phyloP scores from a whole-genome alignment of 805 yeast genomes.

The Grigorovia yakushimaensis region DNA sequence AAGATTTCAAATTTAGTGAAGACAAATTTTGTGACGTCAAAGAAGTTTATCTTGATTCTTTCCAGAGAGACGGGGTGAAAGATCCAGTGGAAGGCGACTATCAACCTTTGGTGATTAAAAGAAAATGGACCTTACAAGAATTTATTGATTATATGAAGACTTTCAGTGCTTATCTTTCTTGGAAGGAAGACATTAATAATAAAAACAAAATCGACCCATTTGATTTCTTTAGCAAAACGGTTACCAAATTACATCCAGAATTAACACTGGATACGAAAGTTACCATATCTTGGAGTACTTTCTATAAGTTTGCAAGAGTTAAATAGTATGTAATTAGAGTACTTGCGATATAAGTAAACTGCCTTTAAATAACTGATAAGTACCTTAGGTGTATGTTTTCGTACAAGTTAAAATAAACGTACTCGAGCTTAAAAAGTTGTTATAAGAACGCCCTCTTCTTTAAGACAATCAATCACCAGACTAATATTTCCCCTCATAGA shows the following conservation, averaged over 20 bases:
- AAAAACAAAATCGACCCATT: slow-evolving; percentile 35
- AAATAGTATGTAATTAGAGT: neutral
- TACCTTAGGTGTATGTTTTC: no score
- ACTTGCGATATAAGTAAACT: no score
- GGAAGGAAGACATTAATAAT: slow-evolving; percentile 31
- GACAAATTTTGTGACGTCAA: slow-evolving; percentile 34
- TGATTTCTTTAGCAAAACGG: slow-evolving; percentile 37
- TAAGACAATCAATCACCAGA: no score
- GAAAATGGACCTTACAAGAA: slow-evolving; percentile 35
- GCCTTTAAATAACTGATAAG: no score
- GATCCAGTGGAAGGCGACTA: neutral
- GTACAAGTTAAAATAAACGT: no score
- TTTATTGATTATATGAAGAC: slow-evolving; percentile 51
- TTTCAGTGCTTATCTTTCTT: slow-evolving; percentile 59
- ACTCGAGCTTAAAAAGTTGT: no score
- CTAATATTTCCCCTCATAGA: no score
- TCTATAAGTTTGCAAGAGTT: slow-evolving; percentile 19
- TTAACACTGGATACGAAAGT: slow-evolving; percentile 9
- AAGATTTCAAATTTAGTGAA: slow-evolving; percentile 9
- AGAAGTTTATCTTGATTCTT: slow-evolving; percentile 21
- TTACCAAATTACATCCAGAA: slow-evolving; percentile 27
- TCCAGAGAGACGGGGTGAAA: slow-evolving; percentile 1
- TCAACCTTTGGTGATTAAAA: slow-evolving; percentile 29
- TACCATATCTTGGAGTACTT: slow-evolving; percentile 21
- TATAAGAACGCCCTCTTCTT: no score